These are phyloP conservation scores for Boletus pseudopeckii DNA, from an alignment of 768 basidiomycete genomes.

Conservation along the genomic window DNA sequence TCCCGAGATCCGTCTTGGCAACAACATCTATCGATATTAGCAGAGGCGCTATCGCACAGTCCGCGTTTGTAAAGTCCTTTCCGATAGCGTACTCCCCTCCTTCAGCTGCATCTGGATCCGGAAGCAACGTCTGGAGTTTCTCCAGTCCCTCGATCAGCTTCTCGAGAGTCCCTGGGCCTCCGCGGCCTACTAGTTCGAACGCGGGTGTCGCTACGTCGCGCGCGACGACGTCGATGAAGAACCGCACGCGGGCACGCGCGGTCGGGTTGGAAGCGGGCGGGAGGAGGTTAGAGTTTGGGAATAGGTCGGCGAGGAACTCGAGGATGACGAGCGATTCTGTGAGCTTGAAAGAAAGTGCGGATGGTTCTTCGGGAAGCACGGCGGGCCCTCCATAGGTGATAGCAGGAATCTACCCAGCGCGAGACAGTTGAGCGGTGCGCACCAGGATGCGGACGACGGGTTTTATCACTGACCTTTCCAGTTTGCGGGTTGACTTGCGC, in stretches of 20 bases:
- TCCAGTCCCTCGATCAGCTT: not conserved
- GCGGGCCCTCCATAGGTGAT: slow-evolving; percentile 58
- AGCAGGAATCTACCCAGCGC: slow-evolving; percentile 45
- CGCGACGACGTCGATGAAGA: slow-evolving; percentile 55
- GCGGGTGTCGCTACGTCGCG: slow-evolving; percentile 40
- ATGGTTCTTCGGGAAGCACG: slow-evolving; percentile 50
- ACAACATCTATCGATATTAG: slow-evolving; percentile 43
- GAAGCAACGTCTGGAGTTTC: slow-evolving; percentile 7
- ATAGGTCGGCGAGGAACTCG: slow-evolving; percentile 63
- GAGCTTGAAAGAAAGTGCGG: slow-evolving; percentile 54
- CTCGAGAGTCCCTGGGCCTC: not conserved
- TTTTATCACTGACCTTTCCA: slow-evolving; percentile 45
- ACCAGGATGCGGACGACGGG: not conserved
- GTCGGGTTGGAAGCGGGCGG: slow-evolving; percentile 47
- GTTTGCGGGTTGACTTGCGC: slow-evolving; percentile 54
- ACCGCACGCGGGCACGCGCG: slow-evolving; percentile 53
- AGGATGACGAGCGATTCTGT: slow-evolving; percentile 63
- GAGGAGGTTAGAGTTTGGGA: slow-evolving; percentile 43
- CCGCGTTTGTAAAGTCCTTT: slow-evolving; percentile 54
- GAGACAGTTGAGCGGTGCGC: not conserved
- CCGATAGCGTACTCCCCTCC: slow-evolving; percentile 36
- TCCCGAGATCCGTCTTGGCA: slow-evolving; percentile 47
- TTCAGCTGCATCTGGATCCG: slow-evolving; percentile 40
- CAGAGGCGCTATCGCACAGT: slow-evolving; percentile 56
- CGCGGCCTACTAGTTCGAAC: slow-evolving; percentile 32